Evolutionary conservation across 140 eudicot genomes (phyloP).

Genomic region (Cichorium intybus): DNA sequence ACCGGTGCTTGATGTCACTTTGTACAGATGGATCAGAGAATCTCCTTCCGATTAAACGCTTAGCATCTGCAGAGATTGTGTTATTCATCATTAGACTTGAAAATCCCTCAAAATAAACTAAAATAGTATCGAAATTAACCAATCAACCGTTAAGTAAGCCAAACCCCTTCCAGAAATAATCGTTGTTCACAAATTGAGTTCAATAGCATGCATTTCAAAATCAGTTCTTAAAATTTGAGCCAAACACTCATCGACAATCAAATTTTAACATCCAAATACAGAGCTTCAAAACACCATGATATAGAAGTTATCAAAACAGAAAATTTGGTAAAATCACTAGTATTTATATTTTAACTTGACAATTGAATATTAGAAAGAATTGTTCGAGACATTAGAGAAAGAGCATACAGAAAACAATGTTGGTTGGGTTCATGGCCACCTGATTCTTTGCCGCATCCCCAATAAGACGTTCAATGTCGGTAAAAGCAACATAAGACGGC

Average conservation of each 20-base stretch:
- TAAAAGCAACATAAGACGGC: slow-evolving; percentile 23
- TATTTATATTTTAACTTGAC: neutral
- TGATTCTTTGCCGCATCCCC: slow-evolving; percentile 29
- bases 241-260: no score
- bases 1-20: slow-evolving; percentile 30
- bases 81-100: neutral
- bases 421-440: slow-evolving; percentile 27
- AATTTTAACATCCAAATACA: no score
- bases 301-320: no score
- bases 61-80: slow-evolving; percentile 27
- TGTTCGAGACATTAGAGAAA: neutral
- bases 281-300: neutral
- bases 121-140: no score
- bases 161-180: no score
- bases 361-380: neutral
- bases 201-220: no score
- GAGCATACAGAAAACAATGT: slow-evolving; percentile 21
- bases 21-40: slow-evolving; percentile 30
- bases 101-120: neutral
- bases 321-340: no score
- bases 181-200: no score
- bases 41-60: no score
- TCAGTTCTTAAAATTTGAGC: no score
- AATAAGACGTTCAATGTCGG: slow-evolving; percentile 18
- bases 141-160: no score